Evolutionary conservation across 495 filamentous ascomycete genomes (phyloP).

Genomic region (Amphirosellinia nigrospora): DNA sequence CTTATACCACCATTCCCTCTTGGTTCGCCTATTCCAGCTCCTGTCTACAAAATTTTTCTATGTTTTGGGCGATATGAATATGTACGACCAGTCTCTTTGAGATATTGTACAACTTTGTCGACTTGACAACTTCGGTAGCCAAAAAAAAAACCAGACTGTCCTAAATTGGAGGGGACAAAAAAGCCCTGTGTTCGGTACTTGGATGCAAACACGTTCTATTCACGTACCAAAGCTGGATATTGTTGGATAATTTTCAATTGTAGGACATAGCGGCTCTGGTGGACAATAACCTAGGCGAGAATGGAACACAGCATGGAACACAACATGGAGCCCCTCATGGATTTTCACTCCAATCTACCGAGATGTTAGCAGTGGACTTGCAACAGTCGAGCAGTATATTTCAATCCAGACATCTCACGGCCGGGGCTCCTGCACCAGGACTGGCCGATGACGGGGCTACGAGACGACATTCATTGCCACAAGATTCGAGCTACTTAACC

Average conservation of each 20-base stretch:
- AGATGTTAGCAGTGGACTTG: constrained; percentile 52
- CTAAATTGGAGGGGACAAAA: neutral
- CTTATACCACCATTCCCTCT: constrained; percentile 19
- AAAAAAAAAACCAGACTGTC: neutral
- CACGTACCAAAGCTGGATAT: neutral
- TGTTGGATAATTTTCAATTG: neutral
- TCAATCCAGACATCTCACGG: constrained; percentile 49
- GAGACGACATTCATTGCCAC: constrained; percentile 33
- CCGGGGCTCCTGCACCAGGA: constrained; percentile 43
- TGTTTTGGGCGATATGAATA: neutral
- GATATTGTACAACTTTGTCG: neutral
- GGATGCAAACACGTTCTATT: neutral
- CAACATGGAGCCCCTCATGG: constrained; percentile 35
- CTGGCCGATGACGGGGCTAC: constrained; percentile 36
- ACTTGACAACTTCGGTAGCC: neutral
- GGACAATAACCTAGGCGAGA: constrained; percentile 14
- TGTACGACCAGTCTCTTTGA: neutral
- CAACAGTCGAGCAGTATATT: constrained; percentile 46
- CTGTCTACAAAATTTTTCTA: neutral
- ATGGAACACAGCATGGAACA: constrained; percentile 24
- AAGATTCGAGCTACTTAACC: constrained; percentile 28
- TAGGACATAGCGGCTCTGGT: constrained; percentile 2
- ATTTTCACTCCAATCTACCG: constrained; percentile 46
- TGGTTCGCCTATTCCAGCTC: neutral
- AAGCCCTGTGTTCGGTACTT: constrained; percentile 2